Evolutionary conservation across 2,329 filamentous ascomycete genomes (phyloP).

Genomic region (Aspergillus sp.): DNA sequence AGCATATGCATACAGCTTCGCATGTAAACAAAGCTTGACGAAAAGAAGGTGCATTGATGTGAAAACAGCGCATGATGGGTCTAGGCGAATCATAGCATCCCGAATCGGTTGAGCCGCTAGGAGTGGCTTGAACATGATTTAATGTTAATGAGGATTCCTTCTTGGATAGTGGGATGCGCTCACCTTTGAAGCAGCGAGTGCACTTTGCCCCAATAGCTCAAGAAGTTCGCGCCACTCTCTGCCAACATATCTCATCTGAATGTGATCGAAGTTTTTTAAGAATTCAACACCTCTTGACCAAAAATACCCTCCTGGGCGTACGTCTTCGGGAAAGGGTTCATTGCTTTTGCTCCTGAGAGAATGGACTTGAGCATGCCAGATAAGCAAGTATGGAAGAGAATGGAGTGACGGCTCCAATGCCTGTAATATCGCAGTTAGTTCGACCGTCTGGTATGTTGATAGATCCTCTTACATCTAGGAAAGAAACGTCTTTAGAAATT

Average conservation of each 20-base stretch:
- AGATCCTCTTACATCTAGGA: constrained; percentile 25
- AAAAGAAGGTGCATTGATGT: constrained; percentile 38
- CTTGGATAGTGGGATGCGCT: constrained; percentile 1
- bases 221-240: constrained; percentile 30
- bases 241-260: constrained; percentile 39
- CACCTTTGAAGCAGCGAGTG: constrained; percentile 29
- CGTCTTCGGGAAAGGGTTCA: constrained; percentile 27
- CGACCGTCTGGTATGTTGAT: background rate
- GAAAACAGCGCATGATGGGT: constrained; percentile 35
- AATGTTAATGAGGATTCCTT: background rate
- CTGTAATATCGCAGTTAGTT: constrained; percentile 9
- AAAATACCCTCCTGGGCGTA: constrained; percentile 38
- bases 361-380: constrained; percentile 44
- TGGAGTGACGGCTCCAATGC: constrained; percentile 49
- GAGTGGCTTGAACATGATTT: constrained; percentile 24
- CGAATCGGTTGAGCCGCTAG: constrained; percentile 35
- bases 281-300: constrained; percentile 46
- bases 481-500: constrained; percentile 21
- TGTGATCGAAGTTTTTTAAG: constrained; percentile 45
- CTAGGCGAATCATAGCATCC: constrained; percentile 38
- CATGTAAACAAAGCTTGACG: constrained; percentile 35
- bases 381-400: constrained; percentile 51
- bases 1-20: constrained; percentile 32
- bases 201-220: constrained; percentile 22
- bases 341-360: constrained; percentile 27